Evolutionary conservation across 352 stramenopile species (phyloP).

Genomic region (Phytophthora constricta): DNA sequence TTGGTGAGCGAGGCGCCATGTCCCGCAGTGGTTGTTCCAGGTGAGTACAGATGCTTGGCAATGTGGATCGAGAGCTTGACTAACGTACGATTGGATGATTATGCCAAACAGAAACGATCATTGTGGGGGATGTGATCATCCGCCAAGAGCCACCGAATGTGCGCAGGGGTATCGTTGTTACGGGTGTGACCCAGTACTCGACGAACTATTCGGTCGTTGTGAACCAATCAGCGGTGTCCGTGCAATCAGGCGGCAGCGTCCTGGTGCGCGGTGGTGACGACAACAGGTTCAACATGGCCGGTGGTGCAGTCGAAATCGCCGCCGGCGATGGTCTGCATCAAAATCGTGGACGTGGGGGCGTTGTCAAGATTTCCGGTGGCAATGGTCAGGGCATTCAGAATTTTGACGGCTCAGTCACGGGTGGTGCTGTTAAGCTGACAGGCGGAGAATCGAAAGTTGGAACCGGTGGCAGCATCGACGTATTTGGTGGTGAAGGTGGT

Average conservation of each 20-base stretch:
- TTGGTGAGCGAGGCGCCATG: constrained; percentile 90
- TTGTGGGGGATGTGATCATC: constrained; percentile 62
- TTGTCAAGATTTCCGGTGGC: constrained; percentile 74
- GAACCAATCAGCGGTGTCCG: constrained; percentile 43
- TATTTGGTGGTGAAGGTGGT: constrained; percentile 51
- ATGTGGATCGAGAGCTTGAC: constrained; percentile 1
- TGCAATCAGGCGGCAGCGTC: constrained; percentile 63
- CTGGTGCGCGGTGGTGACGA: constrained; percentile 68
- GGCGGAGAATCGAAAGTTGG: constrained; percentile 72
- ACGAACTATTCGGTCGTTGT: constrained; percentile 48
- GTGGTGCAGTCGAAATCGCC: constrained; percentile 53
- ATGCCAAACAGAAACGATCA: constrained; percentile 53
- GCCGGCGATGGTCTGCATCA: constrained; percentile 76
- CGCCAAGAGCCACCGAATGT: constrained; percentile 53
- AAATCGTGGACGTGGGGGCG: constrained; percentile 82
- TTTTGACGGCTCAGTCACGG: constrained; percentile 77
- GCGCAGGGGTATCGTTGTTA: constrained; percentile 42
- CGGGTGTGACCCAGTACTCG: constrained; percentile 43
- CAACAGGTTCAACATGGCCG: constrained; percentile 73
- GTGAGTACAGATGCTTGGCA: constrained; percentile 42
- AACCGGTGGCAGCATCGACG: constrained; percentile 62
- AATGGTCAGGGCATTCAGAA: constrained; percentile 69
- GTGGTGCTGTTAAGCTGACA: constrained; percentile 69
- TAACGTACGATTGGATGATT: constrained; percentile 23
- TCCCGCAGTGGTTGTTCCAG: constrained; percentile 70